Percentiles rank a stretch among this genome's conserved stretches.
These are phyloP conservation scores for Citrus medica DNA, from an alignment of 345 rosid species.

Conservation along the genomic window DNA sequence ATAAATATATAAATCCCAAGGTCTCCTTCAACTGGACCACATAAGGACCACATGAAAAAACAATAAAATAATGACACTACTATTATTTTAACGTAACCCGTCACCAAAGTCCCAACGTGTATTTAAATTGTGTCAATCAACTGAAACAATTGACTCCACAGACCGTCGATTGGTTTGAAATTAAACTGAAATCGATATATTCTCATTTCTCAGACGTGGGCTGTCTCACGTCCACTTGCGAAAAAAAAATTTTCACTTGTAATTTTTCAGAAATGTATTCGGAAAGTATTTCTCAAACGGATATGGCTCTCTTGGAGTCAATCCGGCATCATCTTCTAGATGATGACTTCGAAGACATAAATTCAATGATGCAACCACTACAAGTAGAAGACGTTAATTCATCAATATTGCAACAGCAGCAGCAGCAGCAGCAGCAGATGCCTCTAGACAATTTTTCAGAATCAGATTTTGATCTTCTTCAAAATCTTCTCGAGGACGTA, in stretches of 20 bases:
- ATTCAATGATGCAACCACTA: not conserved
- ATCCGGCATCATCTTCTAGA: slow-evolving; percentile 25
- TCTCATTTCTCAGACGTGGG: too few species aligned
- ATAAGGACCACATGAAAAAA: not conserved
- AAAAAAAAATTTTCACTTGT: too few species aligned
- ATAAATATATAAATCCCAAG: not conserved
- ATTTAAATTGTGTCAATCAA: not conserved
- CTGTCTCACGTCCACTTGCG: too few species aligned
- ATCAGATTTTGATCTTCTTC: slow-evolving; percentile 4
- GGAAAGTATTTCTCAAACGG: not conserved
- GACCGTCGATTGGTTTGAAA: not conserved
- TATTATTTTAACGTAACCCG: not conserved
- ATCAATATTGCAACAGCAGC: not conserved
- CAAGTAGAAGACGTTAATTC: not conserved
- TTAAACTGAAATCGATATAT: not conserved
- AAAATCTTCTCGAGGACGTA: not conserved
- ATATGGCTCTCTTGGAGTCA: slow-evolving; percentile 24
- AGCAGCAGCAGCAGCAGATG: not conserved
- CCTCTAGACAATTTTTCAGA: not conserved
- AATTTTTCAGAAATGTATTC: not conserved
- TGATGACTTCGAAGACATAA: slow-evolving; percentile 3
- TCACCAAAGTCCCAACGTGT: not conserved
- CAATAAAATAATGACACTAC: not conserved
- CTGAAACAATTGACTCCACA: not conserved
- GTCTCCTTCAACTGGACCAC: not conserved